A percentile compares a stretch with the other conserved stretches of the same genome.
These are phyloP conservation scores for Skeletonema marinoi DNA, from an alignment of 108 stramenopile species.

Conservation along the genomic window DNA sequence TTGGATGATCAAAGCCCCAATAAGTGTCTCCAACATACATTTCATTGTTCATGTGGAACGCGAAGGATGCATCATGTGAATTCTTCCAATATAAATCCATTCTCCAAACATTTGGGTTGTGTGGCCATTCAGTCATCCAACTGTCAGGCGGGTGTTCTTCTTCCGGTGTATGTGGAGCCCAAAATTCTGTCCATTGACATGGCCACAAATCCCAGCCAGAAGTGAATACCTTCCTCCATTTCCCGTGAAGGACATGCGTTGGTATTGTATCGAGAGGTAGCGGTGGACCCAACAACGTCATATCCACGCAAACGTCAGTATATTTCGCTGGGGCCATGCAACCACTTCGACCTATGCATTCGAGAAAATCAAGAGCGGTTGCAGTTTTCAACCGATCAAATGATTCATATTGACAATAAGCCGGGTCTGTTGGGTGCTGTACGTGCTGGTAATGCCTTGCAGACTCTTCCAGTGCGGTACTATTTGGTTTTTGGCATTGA, in stretches of 20 bases:
- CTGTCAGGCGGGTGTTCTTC: not conserved
- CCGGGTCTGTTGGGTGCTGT: slow-evolving; percentile 1
- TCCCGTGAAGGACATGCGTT: not conserved
- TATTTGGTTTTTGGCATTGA: too few species aligned
- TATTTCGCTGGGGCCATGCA: not conserved
- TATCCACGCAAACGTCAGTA: slow-evolving; percentile 4
- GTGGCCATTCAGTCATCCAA: slow-evolving; percentile 14
- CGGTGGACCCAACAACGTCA: not conserved
- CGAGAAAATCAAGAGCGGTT: slow-evolving; percentile 7
- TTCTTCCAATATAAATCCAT: slow-evolving; percentile 20
- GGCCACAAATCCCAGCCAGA: slow-evolving; percentile 19
- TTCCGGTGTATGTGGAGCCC: not conserved
- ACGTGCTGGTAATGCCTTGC: not conserved
- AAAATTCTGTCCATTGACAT: slow-evolving; percentile 13
- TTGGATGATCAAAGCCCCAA: not conserved
- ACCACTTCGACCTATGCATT: slow-evolving; percentile 6
- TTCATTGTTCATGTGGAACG: slow-evolving; percentile 8
- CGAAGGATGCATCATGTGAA: not conserved
- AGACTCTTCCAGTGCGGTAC: too few species aligned
- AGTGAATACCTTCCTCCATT: slow-evolving; percentile 7
- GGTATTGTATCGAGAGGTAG: slow-evolving; percentile 1
- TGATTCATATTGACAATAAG: not conserved
- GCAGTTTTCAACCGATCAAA: not conserved
- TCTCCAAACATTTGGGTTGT: slow-evolving; percentile 8
- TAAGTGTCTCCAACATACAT: not conserved